Evolutionary conservation across 352 stramenopile species (phyloP), one percentile per base, ranked within the genome.

Genomic region (Pythium rishiriense): DNA sequence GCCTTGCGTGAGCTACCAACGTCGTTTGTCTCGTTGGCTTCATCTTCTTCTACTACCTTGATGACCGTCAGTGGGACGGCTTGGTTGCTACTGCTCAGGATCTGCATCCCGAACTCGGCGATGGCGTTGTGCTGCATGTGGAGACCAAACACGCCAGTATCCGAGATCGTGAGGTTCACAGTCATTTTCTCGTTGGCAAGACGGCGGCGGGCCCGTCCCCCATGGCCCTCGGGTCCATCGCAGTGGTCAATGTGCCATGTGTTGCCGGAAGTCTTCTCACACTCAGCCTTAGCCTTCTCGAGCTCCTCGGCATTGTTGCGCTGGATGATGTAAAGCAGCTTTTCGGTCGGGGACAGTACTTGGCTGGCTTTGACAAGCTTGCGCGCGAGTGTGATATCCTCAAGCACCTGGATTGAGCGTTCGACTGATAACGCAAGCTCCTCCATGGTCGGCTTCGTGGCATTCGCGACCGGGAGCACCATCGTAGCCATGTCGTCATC

Each of bases 181-280:
- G 65, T 67, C 64, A 81, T 81, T 9, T 62, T 65, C 12, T 64
- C 65, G 25, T 73, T 49, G 5, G 67, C 70, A 15, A 76, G 60
- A 12, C 62, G 68, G 31, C 68, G 70, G 33, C 33, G 33, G 10
- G 33, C 33, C 59, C 50, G 47, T 2, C 53, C 43, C 14, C 58
- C 65, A 25, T 83, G 75, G 15, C 59, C 70, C n/a, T 56, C 68
- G 10, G 70, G 50, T 10, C 58, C 70, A 42, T 83, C 75, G 41
- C 75, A 83, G 58, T 83, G 73, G 55, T 83, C 73, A 33, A 79
- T 72, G 61, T 83, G 73, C 75, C 75, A 83, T 33, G 68, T 78
- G 49, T 74, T 81, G 25, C 72, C 68, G 1, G 71, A 55, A 3
- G 67, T 76, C 0, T 66, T 65, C 31, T 83, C 75, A 22, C 75